These are phyloP conservation scores for Hypoxylon trugodes DNA, from an alignment of 495 filamentous ascomycete species.

Conservation along the genomic window DNA sequence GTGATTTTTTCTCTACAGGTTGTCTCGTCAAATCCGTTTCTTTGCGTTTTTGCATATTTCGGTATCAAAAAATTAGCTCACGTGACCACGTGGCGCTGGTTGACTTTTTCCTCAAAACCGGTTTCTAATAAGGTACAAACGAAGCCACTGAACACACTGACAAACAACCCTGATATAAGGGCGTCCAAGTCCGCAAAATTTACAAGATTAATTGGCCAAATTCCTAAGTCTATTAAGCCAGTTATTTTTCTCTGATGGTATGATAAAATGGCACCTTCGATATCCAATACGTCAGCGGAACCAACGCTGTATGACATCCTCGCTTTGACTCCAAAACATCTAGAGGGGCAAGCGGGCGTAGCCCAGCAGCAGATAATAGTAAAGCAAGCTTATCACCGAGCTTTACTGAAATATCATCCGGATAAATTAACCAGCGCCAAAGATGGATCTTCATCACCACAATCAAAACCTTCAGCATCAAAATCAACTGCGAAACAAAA, in stretches of 20 bases:
- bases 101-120: slow-evolving; percentile 33
- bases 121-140: slow-evolving; percentile 27
- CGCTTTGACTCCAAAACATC: slow-evolving; percentile 47
- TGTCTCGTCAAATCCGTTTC: background rate
- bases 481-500: slow-evolving; percentile 17
- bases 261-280: slow-evolving; percentile 34
- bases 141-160: slow-evolving; percentile 5
- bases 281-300: slow-evolving; percentile 44
- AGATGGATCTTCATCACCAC: background rate
- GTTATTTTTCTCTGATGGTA: background rate
- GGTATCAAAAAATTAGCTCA: slow-evolving; percentile 4
- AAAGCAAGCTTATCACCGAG: slow-evolving; percentile 80
- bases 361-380: slow-evolving; percentile 51
- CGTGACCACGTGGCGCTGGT: slow-evolving; percentile 33
- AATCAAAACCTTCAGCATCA: slow-evolving; percentile 15
- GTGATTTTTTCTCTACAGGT: background rate
- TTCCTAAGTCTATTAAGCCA: background rate
- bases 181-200: background rate
- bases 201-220: background rate
- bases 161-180: slow-evolving; percentile 13
- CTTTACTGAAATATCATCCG: slow-evolving; percentile 81
- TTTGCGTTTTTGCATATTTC: background rate
- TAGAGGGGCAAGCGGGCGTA: slow-evolving; percentile 34
- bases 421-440: slow-evolving; percentile 64
- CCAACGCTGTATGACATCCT: slow-evolving; percentile 58